These are phyloP conservation scores for Skeletonema marinoi DNA, from an alignment of 108 stramenopile species.

Conservation along the genomic window DNA sequence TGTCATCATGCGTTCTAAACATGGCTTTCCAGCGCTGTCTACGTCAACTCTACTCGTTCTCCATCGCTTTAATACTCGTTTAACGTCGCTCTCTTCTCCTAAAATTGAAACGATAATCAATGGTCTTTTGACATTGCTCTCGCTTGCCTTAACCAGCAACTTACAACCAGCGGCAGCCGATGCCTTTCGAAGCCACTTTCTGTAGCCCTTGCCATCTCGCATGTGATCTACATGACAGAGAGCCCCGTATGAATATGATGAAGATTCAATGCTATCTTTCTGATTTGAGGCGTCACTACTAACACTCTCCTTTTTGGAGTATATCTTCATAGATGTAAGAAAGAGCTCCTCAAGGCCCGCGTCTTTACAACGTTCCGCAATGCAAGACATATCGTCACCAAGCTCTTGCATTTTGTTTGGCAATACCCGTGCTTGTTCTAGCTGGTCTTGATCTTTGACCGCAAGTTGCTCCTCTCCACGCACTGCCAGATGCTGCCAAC, in stretches of 20 bases:
- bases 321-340: conserved; percentile 69
- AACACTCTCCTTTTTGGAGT: conserved; percentile 29
- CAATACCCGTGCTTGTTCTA: conserved; percentile 21
- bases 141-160: conserved; percentile 32
- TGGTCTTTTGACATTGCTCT: conserved; percentile 33
- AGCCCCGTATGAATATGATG: conserved; percentile 45
- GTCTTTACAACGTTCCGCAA: conserved; percentile 64
- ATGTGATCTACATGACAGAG: conserved; percentile 82
- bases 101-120: conserved; percentile 60
- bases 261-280: neutral
- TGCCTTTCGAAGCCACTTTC: conserved; percentile 71
- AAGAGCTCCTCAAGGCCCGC: conserved; percentile 74
- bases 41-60: conserved; percentile 76
- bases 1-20: conserved; percentile 74
- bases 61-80: conserved; percentile 74
- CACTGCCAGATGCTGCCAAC: conserved; percentile 80
- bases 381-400: conserved; percentile 70
- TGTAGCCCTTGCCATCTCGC: conserved; percentile 72
- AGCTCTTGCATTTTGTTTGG: conserved; percentile 36
- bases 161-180: conserved; percentile 29
- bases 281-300: neutral
- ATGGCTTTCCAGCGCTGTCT: conserved; percentile 69
- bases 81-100: conserved; percentile 36
- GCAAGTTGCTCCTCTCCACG: conserved; percentile 68
- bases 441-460: neutral